phyloP scores from a whole-genome alignment of 345 rosid species.

The Melastoma malabathricum region DNA sequence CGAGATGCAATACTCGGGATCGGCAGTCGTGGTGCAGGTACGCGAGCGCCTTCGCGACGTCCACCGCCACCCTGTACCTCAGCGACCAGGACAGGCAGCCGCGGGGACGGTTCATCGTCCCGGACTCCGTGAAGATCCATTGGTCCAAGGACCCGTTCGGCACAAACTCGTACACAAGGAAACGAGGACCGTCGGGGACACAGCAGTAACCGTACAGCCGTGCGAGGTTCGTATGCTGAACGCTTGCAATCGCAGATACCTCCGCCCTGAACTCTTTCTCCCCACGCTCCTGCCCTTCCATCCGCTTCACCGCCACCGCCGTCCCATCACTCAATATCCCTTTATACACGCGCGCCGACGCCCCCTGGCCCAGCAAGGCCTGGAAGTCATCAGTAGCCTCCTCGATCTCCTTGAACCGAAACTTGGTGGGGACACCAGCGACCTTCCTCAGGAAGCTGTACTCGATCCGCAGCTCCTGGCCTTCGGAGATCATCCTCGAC shows the following conservation, averaged over 20 bases:
- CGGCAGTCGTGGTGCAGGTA: constrained; percentile 74
- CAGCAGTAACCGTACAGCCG: constrained; percentile 51
- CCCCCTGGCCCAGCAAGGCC: constrained; percentile 42
- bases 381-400: constrained; percentile 64
- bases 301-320: constrained; percentile 49
- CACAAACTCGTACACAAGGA: constrained; percentile 51
- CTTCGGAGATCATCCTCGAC: constrained; percentile 33
- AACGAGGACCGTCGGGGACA: constrained; percentile 23
- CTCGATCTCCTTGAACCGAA: constrained; percentile 51
- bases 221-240: constrained; percentile 53
- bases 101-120: constrained; percentile 10
- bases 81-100: constrained; percentile 65
- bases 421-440: constrained; percentile 65
- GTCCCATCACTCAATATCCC: constrained; percentile 47
- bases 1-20: constrained; percentile 49
- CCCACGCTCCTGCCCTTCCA: constrained; percentile 48
- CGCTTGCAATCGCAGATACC: constrained; percentile 58
- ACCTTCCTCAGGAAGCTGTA: constrained; percentile 78
- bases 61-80: constrained; percentile 49
- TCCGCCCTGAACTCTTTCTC: constrained; percentile 56
- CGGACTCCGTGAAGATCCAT: constrained; percentile 43
- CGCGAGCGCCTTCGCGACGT: constrained; percentile 51
- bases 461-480: constrained; percentile 60
- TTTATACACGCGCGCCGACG: constrained; percentile 51
- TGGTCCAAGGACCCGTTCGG: constrained; percentile 45